phyloP scores from a whole-genome alignment of 805 yeast genomes.

The Candida corydali region DNA sequence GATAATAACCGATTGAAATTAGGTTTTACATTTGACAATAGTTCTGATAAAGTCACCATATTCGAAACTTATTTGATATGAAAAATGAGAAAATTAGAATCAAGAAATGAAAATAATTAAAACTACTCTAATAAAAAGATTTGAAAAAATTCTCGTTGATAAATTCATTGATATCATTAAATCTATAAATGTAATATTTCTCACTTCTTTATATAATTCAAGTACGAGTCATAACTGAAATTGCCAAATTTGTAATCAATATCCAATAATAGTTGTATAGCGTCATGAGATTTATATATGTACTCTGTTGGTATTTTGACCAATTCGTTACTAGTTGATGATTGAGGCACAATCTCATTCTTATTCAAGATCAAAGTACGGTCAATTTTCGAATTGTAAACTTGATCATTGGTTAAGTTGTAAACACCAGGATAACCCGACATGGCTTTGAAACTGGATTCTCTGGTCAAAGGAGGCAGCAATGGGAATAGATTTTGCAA shows the following conservation, averaged over 20 bases:
- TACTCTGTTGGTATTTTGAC: conserved; percentile 40
- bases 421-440: conserved; percentile 45
- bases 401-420: conserved; percentile 41
- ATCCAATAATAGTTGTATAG: conserved; percentile 58
- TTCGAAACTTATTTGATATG: conserved; percentile 8
- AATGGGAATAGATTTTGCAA: conserved; percentile 78
- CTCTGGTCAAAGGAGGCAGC: conserved; percentile 44
- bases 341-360: conserved; percentile 5
- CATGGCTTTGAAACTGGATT: conserved; percentile 40
- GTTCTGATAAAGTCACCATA: conserved; percentile 3
- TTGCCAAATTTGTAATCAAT: conserved; percentile 58
- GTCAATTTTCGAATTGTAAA: conserved; percentile 36
- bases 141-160: no score
- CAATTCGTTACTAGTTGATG: conserved; percentile 21
- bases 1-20: conserved; percentile 2
- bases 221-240: conserved; percentile 49
- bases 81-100: no score
- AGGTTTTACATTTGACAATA: conserved; percentile 8
- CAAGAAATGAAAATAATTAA: no score
- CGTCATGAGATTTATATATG: conserved; percentile 56
- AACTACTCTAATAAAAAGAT: no score
- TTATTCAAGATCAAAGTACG: conserved; percentile 34
- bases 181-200: background rate
- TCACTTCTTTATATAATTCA: conserved; percentile 21
- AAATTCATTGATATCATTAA: background rate